Conservation (phyloP, 1,284 basidiomycete genomes). For the Rhodotorula sp. region DNA sequence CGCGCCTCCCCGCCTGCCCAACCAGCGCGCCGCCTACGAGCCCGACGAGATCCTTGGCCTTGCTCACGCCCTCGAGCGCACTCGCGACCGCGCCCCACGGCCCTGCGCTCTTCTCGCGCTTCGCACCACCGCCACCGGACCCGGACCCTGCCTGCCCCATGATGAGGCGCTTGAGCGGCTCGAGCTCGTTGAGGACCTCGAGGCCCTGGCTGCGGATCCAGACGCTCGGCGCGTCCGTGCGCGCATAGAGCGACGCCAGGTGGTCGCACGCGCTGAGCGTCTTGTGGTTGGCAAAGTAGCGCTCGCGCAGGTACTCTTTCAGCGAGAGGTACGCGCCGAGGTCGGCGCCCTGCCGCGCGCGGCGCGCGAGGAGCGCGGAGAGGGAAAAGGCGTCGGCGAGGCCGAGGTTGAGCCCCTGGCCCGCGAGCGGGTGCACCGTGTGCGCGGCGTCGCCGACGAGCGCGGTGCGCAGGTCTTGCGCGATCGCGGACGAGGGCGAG, state of each 20-base stretch:
- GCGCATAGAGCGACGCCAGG: slow-evolving; percentile 78
- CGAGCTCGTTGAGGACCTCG: slow-evolving; percentile 87
- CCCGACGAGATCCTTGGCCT: slow-evolving; percentile 11
- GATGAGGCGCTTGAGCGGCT: slow-evolving; percentile 73
- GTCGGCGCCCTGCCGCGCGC: slow-evolving; percentile 45
- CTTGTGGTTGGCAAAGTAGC: slow-evolving; percentile 82
- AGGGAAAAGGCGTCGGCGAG: slow-evolving; percentile 1
- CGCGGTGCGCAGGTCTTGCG: slow-evolving; percentile 63
- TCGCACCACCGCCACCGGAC: background rate
- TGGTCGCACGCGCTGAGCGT: slow-evolving; percentile 82
- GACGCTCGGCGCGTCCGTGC: slow-evolving; percentile 67
- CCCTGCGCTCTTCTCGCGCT: background rate
- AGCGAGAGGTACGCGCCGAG: slow-evolving; percentile 74
- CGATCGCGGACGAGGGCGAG: slow-evolving; percentile 47
- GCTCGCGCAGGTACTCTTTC: slow-evolving; percentile 70
- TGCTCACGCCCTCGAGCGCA: slow-evolving; percentile 7
- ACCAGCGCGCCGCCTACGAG: slow-evolving; percentile 7
- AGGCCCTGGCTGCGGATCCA: slow-evolving; percentile 82
- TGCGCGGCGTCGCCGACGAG: slow-evolving; percentile 96
- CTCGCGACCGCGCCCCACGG: slow-evolving; percentile 25
- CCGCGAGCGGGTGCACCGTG: slow-evolving; percentile 93
- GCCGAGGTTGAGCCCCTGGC: slow-evolving; percentile 93
- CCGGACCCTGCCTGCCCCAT: slow-evolving; percentile 73
- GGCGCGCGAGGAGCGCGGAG: background rate
- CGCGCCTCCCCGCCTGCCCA: slow-evolving; percentile 9